These are phyloP conservation scores for Knoxia roxburghii DNA, from an alignment of 257 asterid genomes.

Conservation along the genomic window DNA sequence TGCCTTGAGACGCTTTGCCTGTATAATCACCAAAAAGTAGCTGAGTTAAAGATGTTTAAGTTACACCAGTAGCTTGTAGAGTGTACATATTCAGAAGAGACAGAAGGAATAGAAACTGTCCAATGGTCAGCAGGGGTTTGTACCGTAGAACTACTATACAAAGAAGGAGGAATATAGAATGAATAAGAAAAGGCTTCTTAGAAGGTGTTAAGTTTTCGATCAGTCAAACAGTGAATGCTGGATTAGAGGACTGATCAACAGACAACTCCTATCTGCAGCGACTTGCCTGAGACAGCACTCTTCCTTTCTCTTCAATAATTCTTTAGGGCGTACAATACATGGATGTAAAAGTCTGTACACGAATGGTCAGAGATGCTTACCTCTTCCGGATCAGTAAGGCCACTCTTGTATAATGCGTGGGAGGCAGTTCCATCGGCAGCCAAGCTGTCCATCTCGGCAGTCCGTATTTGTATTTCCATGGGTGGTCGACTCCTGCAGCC, in stretches of 20 bases:
- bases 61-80: neutral
- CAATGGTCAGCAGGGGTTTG: neutral
- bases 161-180: neutral
- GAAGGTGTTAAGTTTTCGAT: too few relatives aligned
- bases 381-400: slow-evolving; percentile 85
- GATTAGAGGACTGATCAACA: neutral
- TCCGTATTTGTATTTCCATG: slow-evolving; percentile 92
- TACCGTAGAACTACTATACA: neutral
- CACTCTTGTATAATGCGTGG: slow-evolving; percentile 87
- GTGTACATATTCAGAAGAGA: neutral
- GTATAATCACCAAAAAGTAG: slow-evolving; percentile 17
- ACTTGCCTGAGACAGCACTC: neutral
- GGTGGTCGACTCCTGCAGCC: slow-evolving; percentile 49
- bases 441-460: slow-evolving; percentile 76
- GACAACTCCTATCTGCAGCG: neutral
- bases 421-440: slow-evolving; percentile 95
- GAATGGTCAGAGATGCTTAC: slow-evolving; percentile 25
- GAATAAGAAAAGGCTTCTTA: neutral
- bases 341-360: neutral
- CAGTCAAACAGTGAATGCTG: neutral
- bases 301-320: neutral
- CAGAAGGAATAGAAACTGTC: neutral
- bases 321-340: neutral
- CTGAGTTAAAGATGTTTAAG: neutral
- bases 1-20: slow-evolving; percentile 88